Evolutionary conservation across 371 early-diverging fungal genomes (phyloP).

Genomic region (Mucor irregularis): DNA sequence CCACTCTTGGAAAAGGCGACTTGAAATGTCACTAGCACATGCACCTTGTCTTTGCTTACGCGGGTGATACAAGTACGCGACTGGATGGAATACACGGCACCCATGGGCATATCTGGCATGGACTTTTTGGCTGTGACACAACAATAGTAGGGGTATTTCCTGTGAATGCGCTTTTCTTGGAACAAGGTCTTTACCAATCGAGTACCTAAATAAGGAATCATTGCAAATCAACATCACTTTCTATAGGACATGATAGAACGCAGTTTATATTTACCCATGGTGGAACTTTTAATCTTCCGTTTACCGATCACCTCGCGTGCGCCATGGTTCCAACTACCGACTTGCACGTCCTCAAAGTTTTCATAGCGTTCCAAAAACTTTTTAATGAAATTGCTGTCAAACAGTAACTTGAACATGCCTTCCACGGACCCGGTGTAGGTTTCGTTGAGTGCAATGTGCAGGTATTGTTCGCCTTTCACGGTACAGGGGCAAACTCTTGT

Average conservation of each 20-base stretch:
- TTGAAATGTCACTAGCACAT: slow-evolving; percentile 58
- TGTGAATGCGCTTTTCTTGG: slow-evolving; percentile 49
- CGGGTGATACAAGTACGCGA: slow-evolving; percentile 79
- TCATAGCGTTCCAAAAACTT: slow-evolving; percentile 31
- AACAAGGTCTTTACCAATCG: slow-evolving; percentile 62
- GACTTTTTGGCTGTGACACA: slow-evolving; percentile 64
- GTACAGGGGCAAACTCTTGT: slow-evolving; percentile 42
- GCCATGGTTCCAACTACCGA: slow-evolving; percentile 32
- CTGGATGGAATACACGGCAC: slow-evolving; percentile 69
- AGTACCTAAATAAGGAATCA: slow-evolving; percentile 45
- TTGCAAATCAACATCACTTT: too few species aligned
- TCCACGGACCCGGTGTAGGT: slow-evolving; percentile 44
- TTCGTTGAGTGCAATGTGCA: slow-evolving; percentile 39
- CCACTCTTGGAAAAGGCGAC: slow-evolving; percentile 66
- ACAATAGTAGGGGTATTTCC: slow-evolving; percentile 55
- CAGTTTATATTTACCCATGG: slow-evolving; percentile 6
- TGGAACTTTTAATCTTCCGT: slow-evolving; percentile 24
- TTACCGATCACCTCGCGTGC: slow-evolving; percentile 20
- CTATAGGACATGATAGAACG: background rate
- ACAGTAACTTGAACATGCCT: slow-evolving; percentile 41
- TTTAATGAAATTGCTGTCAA: slow-evolving; percentile 28
- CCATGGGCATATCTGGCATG: slow-evolving; percentile 77
- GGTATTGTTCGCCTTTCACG: slow-evolving; percentile 42
- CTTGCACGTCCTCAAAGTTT: slow-evolving; percentile 33
- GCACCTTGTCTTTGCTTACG: slow-evolving; percentile 54